Conservation (phyloP, 108 stramenopile genomes). For the Cylindrotheca closterium region DNA sequence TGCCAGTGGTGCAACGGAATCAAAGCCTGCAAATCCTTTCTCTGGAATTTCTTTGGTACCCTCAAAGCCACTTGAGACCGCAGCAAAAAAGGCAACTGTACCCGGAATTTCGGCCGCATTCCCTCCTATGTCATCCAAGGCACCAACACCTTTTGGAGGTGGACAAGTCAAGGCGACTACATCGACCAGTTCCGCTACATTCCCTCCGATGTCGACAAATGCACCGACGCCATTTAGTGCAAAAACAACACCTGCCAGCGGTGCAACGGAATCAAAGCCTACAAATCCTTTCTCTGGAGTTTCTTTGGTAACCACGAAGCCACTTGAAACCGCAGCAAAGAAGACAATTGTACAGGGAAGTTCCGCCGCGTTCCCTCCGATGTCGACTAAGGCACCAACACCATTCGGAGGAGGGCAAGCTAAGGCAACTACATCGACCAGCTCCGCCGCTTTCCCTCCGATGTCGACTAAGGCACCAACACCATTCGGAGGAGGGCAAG, state of each 20-base stretch:
- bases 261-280: conserved; percentile 36
- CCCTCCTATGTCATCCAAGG: conserved; percentile 45
- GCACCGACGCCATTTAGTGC: conserved; percentile 47
- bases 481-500: conserved; percentile 48
- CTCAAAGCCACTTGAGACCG: too few species aligned
- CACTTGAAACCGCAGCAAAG: too few species aligned
- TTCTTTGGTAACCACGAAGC: too few species aligned
- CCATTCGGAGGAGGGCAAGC: too few species aligned
- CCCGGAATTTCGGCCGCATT: conserved; percentile 11
- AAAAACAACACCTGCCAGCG: conserved; percentile 42
- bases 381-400: conserved; percentile 39
- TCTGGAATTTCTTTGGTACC: too few species aligned
- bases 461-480: conserved; percentile 65
- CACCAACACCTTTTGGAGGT: conserved; percentile 25
- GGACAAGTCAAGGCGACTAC: neutral
- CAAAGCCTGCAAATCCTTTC: conserved; percentile 18
- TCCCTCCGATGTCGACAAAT: conserved; percentile 54
- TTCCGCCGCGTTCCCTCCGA: conserved; percentile 37
- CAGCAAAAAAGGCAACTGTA: neutral
- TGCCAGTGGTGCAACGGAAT: conserved; percentile 40
- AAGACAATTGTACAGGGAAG: neutral
- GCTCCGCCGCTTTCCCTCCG: conserved; percentile 55
- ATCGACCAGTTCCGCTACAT: conserved; percentile 22
- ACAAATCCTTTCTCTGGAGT: too few species aligned
- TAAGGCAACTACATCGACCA: conserved; percentile 1